Evolutionary conservation across 805 yeast genomes (phyloP).

Genomic region (Saccharomycopsis schoenii): DNA sequence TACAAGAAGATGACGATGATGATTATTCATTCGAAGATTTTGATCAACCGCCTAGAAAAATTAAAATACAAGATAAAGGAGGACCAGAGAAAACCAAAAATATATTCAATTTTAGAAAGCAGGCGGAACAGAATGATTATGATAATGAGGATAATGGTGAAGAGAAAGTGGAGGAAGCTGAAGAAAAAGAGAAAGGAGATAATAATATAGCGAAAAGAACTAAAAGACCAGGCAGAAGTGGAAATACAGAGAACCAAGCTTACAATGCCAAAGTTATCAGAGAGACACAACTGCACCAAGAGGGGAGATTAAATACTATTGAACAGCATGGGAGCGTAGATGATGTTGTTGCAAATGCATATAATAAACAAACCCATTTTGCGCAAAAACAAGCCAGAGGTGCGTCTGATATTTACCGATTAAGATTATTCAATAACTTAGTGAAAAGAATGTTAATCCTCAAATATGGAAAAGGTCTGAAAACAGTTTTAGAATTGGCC

Average conservation of each 20-base stretch:
- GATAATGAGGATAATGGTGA: conserved; percentile 4
- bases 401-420: conserved; percentile 72
- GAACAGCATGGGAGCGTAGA: conserved; percentile 35
- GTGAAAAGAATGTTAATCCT: conserved; percentile 79
- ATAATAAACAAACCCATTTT: conserved; percentile 72
- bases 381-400: conserved; percentile 55
- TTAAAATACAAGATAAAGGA: neutral
- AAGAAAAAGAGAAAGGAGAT: neutral
- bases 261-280: conserved; percentile 11
- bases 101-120: neutral
- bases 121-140: neutral
- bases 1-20: conserved; percentile 3
- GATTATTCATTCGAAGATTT: conserved; percentile 1
- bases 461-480: conserved; percentile 46
- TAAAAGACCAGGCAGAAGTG: conserved; percentile 19
- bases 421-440: conserved; percentile 85
- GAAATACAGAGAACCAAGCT: conserved; percentile 22
- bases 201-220: neutral
- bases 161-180: neutral
- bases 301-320: conserved; percentile 16
- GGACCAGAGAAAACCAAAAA: neutral
- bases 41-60: neutral
- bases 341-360: conserved; percentile 69
- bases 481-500: conserved; percentile 72
- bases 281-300: conserved; percentile 10